A percentile compares a stretch with the other conserved stretches of the same genome.
Conservation (phyloP, 192 early-diverging fungal species). For the Entophlyctis helioformis region DNA sequence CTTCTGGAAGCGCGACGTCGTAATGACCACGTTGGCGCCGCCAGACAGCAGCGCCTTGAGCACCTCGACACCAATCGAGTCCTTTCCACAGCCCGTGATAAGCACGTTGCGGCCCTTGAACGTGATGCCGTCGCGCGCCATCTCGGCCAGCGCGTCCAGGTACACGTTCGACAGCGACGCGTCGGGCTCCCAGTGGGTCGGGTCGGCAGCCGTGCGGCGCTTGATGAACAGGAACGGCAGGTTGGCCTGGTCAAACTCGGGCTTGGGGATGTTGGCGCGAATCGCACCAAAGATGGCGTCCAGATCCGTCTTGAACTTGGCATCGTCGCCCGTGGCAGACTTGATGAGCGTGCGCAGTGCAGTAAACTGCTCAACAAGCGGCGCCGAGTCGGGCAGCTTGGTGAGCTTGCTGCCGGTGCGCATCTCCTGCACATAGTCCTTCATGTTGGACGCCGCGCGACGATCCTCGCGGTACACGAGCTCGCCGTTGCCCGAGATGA, state of each 20-base stretch:
- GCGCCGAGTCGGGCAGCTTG: conserved; percentile 12
- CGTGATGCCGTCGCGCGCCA: conserved; percentile 72
- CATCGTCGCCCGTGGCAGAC: conserved; percentile 11
- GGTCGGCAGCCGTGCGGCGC: conserved; percentile 34
- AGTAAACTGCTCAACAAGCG: conserved; percentile 33
- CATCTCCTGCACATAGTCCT: conserved; percentile 88
- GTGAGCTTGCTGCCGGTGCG: conserved; percentile 31
- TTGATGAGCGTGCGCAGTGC: conserved; percentile 14
- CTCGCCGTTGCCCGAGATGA: conserved; percentile 67
- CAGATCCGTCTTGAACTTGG: conserved; percentile 11
- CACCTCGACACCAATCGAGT: conserved; percentile 78
- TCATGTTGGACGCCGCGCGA: conserved; percentile 78
- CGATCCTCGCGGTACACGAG: conserved; percentile 77
- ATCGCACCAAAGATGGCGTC: conserved; percentile 26
- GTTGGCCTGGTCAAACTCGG: background rate
- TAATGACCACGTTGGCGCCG: conserved; percentile 80
- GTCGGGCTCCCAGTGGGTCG: conserved; percentile 76
- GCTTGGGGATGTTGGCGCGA: conserved; percentile 10
- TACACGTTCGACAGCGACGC: conserved; percentile 65
- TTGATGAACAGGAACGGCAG: conserved; percentile 41
- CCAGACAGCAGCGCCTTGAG: conserved; percentile 74
- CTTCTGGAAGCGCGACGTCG: conserved; percentile 81
- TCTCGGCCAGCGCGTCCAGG: conserved; percentile 66
- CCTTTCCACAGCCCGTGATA: conserved; percentile 80
- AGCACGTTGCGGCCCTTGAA: conserved; percentile 79